Percentiles rank a stretch among this genome's conserved stretches.
phyloP scores from a whole-genome alignment of 768 basidiomycete species.

The Leccinum imitatum region DNA sequence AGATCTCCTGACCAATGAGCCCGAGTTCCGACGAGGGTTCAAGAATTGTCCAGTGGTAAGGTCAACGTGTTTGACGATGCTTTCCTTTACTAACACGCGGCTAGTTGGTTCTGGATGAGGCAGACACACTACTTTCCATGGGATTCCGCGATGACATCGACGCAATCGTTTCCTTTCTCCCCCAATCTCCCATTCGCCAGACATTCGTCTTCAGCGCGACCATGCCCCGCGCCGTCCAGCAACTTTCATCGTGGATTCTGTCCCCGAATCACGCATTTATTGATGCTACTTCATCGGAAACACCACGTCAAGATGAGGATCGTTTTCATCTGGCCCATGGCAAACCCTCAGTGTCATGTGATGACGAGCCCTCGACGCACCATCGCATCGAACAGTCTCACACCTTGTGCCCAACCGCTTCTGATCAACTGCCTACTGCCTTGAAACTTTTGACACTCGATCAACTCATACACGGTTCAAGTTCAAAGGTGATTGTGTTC shows the following conservation, averaged over 20 bases:
- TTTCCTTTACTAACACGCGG: conserved; percentile 7
- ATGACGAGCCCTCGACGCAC: conserved; percentile 49
- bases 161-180: conserved; percentile 63
- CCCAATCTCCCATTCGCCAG: conserved; percentile 65
- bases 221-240: conserved; percentile 66
- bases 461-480: conserved; percentile 65
- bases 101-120: conserved; percentile 89
- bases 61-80: conserved; percentile 4
- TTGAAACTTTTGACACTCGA: conserved; percentile 84
- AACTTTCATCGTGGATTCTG: conserved; percentile 63
- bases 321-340: neutral
- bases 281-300: conserved; percentile 62
- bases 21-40: conserved; percentile 53
- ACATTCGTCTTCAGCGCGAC: conserved; percentile 93
- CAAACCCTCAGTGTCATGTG: neutral
- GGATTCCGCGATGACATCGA: conserved; percentile 89
- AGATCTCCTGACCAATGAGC: conserved; percentile 65
- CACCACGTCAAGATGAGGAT: neutral
- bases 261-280: conserved; percentile 65
- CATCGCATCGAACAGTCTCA: conserved; percentile 79
- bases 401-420: conserved; percentile 65
- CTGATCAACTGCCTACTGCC: conserved; percentile 75
- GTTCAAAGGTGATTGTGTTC: conserved; percentile 81
- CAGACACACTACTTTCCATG: conserved; percentile 88
- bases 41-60: conserved; percentile 58